Conservation (phyloP, 2,329 filamentous ascomycete species). For the Apiospora pterosperma region DNA sequence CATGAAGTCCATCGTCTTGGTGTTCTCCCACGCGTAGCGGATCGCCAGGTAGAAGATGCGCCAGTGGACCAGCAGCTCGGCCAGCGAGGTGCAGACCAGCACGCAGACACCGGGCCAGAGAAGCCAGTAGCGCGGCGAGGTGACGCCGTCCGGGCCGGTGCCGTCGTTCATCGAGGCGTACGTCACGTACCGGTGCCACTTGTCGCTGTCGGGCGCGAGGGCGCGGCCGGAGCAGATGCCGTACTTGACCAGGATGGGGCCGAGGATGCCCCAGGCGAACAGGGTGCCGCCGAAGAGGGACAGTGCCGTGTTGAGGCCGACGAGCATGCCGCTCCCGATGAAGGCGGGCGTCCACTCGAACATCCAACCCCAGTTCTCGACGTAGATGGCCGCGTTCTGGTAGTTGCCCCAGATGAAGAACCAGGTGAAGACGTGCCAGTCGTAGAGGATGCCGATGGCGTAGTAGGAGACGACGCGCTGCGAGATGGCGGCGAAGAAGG, state of each 20-base stretch:
- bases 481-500: conserved; percentile 45
- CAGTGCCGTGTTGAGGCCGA: conserved; percentile 55
- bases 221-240: conserved; percentile 32
- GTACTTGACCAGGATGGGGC: conserved; percentile 52
- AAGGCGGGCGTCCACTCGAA: conserved; percentile 57
- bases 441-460: conserved; percentile 54
- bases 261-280: conserved; percentile 54
- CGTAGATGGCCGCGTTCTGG: conserved; percentile 44
- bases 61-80: conserved; percentile 25
- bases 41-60: conserved; percentile 35
- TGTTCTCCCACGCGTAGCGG: conserved; percentile 41
- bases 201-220: conserved; percentile 31
- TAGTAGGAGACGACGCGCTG: conserved; percentile 56
- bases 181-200: conserved; percentile 40
- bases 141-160: neutral
- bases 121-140: conserved; percentile 25
- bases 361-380: conserved; percentile 58
- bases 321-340: conserved; percentile 55
- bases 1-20: conserved; percentile 7
- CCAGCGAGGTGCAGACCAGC: conserved; percentile 37
- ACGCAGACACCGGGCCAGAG: conserved; percentile 40
- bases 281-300: conserved; percentile 55
- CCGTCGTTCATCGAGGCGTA: conserved; percentile 29
- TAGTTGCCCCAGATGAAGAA: conserved; percentile 54
- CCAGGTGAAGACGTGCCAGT: conserved; percentile 51